Percentiles rank a stretch among this genome's conserved stretches.
Evolutionary conservation across 2,329 filamentous ascomycete species (phyloP).

Genomic region (Lasiodiplodia sp.): DNA sequence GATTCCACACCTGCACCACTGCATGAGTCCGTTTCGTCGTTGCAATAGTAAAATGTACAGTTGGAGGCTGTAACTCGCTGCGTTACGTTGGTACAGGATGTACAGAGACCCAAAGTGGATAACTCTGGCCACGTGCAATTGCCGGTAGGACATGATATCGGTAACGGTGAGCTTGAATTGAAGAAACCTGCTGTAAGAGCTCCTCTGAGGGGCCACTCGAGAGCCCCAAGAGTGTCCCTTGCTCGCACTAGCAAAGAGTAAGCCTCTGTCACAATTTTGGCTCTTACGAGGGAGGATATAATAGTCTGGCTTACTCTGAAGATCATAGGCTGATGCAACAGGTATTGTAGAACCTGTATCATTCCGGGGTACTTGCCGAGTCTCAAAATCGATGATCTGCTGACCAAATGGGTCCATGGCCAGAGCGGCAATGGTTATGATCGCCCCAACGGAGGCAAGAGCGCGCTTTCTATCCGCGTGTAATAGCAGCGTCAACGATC

Average conservation of each 20-base stretch:
- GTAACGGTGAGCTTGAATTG: not conserved
- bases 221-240: too few species aligned
- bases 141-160: slow-evolving; percentile 26
- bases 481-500: not conserved
- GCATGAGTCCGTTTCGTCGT: not conserved
- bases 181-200: not conserved
- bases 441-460: slow-evolving; percentile 16
- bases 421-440: slow-evolving; percentile 27
- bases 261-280: too few species aligned
- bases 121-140: slow-evolving; percentile 33
- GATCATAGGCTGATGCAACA: not conserved
- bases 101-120: slow-evolving; percentile 32
- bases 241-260: too few species aligned
- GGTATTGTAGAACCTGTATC: not conserved
- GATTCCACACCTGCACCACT: too few species aligned
- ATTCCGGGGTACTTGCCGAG: slow-evolving; percentile 14
- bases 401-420: slow-evolving; percentile 31
- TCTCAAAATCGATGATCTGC: slow-evolving; percentile 30
- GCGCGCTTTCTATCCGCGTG: not conserved
- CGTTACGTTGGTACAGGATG: slow-evolving; percentile 30
- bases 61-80: not conserved
- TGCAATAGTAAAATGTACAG: not conserved
- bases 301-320: too few species aligned
- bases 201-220: not conserved
- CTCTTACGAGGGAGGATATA: too few species aligned